Percentiles rank a stretch among this genome's conserved stretches.
Evolutionary conservation across 805 yeast species (phyloP).

Genomic region (Starmerella vaccinii): DNA sequence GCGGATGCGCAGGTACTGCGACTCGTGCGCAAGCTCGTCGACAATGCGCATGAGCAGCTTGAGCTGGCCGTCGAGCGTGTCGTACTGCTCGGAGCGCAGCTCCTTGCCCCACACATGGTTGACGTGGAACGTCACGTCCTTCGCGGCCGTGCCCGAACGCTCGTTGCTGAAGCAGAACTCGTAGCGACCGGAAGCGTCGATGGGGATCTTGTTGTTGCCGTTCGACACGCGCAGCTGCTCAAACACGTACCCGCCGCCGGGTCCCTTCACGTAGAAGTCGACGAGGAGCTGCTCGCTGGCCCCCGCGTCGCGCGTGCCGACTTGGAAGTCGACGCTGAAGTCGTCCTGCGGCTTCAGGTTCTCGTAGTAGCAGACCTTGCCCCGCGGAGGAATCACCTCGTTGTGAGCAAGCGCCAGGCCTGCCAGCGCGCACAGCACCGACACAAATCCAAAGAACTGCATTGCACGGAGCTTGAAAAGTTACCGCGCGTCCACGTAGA

Average conservation of each 20-base stretch:
- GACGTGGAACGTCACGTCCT: slow-evolving; percentile 90
- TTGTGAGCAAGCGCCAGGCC: slow-evolving; percentile 50
- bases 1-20: slow-evolving; percentile 82
- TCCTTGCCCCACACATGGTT: slow-evolving; percentile 70
- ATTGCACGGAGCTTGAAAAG: slow-evolving; percentile 3
- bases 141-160: slow-evolving; percentile 55
- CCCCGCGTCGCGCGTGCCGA: slow-evolving; percentile 66
- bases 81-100: slow-evolving; percentile 68
- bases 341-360: slow-evolving; percentile 72
- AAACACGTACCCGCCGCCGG: slow-evolving; percentile 40
- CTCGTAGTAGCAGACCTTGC: slow-evolving; percentile 83
- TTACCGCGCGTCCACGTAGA: slow-evolving; percentile 6
- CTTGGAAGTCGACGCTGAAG: slow-evolving; percentile 81
- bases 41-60: slow-evolving; percentile 64
- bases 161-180: slow-evolving; percentile 89
- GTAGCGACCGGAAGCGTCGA: slow-evolving; percentile 60
- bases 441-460: slow-evolving; percentile 11
- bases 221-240: slow-evolving; percentile 52
- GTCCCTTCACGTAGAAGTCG: slow-evolving; percentile 53
- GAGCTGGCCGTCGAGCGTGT: slow-evolving; percentile 76
- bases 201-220: slow-evolving; percentile 65
- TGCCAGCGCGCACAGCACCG: slow-evolving; percentile 14
- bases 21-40: slow-evolving; percentile 80
- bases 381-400: slow-evolving; percentile 69
- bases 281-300: slow-evolving; percentile 32